Conservation (phyloP, 2,329 filamentous ascomycete species). For the Magnaporthiopsis rhizophila region DNA sequence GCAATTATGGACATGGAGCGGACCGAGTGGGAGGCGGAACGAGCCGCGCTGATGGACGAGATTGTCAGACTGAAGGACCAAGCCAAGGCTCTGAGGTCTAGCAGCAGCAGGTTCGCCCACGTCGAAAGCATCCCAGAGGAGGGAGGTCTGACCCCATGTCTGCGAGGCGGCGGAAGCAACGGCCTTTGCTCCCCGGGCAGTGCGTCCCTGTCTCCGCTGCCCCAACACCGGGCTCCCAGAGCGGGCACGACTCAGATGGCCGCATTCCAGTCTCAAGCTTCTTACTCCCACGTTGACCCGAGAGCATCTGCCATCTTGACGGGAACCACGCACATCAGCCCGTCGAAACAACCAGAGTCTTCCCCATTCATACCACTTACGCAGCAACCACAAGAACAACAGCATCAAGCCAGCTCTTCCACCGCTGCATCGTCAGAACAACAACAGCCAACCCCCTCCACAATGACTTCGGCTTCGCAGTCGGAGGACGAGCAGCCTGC, state of each 20-base stretch:
- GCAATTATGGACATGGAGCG: constrained; percentile 45
- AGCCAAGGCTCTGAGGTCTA: neutral
- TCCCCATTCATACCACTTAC: constrained; percentile 6
- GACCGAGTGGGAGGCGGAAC: constrained; percentile 38
- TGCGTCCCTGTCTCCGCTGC: neutral
- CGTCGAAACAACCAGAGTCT: constrained; percentile 2
- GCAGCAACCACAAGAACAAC: neutral
- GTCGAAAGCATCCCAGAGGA: constrained; percentile 4
- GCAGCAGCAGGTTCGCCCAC: neutral
- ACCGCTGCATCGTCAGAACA: constrained; percentile 6
- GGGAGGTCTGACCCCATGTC: neutral
- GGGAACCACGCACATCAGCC: neutral
- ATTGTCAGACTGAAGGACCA: constrained; percentile 20
- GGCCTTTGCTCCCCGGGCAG: neutral
- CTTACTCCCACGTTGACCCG: neutral
- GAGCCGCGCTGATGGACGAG: constrained; percentile 30
- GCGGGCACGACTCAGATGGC: neutral
- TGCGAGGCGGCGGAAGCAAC: neutral
- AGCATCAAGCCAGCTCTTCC: neutral
- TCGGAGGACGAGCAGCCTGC: constrained; percentile 24
- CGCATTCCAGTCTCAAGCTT: neutral
- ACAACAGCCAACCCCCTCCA: constrained; percentile 6
- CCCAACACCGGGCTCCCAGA: neutral
- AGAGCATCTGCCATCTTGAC: neutral
- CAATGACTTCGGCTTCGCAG: constrained; percentile 6